phyloP scores from a whole-genome alignment of 495 filamentous ascomycete genomes.

The Penicillium angulare region DNA sequence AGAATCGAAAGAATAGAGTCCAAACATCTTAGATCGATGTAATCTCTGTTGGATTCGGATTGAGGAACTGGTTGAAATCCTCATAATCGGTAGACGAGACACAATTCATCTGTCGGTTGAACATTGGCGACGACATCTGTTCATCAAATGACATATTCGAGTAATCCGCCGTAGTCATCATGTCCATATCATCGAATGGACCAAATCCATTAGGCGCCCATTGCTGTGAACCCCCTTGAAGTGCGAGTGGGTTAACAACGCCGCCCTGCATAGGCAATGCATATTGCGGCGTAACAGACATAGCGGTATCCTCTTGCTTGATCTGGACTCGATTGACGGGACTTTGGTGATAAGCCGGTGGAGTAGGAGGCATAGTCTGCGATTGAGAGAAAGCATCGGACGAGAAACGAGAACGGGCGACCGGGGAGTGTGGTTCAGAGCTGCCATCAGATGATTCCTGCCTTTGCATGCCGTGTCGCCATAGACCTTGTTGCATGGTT shows the following conservation, averaged over 20 bases:
- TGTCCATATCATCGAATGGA: constrained; percentile 43
- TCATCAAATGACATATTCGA: constrained; percentile 38
- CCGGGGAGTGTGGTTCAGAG: constrained; percentile 52
- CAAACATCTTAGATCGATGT: constrained; percentile 31
- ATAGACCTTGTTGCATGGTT: constrained; percentile 53
- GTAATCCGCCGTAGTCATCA: constrained; percentile 37
- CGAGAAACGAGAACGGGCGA: constrained; percentile 32
- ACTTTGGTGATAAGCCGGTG: constrained; percentile 32
- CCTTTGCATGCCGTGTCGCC: constrained; percentile 49
- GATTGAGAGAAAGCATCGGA: constrained; percentile 35
- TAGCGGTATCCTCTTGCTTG: constrained; percentile 32
- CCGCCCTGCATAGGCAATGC: constrained; percentile 34
- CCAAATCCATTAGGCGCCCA: constrained; percentile 33
- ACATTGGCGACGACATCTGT: constrained; percentile 37
- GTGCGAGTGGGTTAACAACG: constrained; percentile 40
- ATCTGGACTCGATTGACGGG: constrained; percentile 28
- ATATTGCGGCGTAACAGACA: constrained; percentile 18
- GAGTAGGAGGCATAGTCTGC: constrained; percentile 34
- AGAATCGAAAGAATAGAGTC: neutral
- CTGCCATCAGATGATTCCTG: constrained; percentile 52
- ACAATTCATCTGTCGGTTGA: constrained; percentile 40
- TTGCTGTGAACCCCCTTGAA: constrained; percentile 32
- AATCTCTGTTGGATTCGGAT: constrained; percentile 44
- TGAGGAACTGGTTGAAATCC: constrained; percentile 45
- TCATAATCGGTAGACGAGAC: constrained; percentile 39